Base-by-base conservation (phyloP, 176 grass and related monocot genomes). In the Lolium perenne region DNA sequence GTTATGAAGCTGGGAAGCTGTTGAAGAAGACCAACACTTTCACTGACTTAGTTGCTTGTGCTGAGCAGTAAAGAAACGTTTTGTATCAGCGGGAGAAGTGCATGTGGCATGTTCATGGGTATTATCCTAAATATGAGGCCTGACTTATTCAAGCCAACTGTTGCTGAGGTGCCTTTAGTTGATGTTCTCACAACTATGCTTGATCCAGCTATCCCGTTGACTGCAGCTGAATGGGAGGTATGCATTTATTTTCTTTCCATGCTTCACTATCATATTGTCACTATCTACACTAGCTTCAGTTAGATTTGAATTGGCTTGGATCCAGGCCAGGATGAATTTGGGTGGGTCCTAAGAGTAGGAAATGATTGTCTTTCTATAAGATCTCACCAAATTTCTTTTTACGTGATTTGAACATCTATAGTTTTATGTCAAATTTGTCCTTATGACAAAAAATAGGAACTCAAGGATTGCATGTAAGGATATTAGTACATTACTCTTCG, bases 11-110 rank as follows among this genome's bases (percentile, higher is more conserved):
- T 81, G 95, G 95, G 69, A 98, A 98, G 69, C 70, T 95, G 3
- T 71, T 93, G 72, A 92, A 88, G 82, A 98, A 98, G 81, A 93
- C 83, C 67, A 98, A 95, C 76, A 98, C 95, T 47, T 98, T 98
- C 86, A 95, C 95, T 25, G 95, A 98, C 91, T 98, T 98, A 81
- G 92, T 95, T 45, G 83, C 79, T 61, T 94, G 93, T 71, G 95
- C 93, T 10, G 95, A 98, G 77, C 72, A 98, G 60, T 88, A 91
- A 85, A 21, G 88, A 93, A 87, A 98, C 93, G 73, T 74, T 98
- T 78, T 95, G 95, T 80, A 93, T 98, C 60, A 29, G 29, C 29
- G 29, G 29, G 29, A 29, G 29, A 29, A 29, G 29, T 29, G 29
- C 29, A 29, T 29, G 93, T 65, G 95, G 95, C 18, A 78, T 98